Evolutionary conservation across 164 flowering plant species (phyloP), one percentile per base, ranked within the genome.

Genomic region (Chimonanthus salicifolius): DNA sequence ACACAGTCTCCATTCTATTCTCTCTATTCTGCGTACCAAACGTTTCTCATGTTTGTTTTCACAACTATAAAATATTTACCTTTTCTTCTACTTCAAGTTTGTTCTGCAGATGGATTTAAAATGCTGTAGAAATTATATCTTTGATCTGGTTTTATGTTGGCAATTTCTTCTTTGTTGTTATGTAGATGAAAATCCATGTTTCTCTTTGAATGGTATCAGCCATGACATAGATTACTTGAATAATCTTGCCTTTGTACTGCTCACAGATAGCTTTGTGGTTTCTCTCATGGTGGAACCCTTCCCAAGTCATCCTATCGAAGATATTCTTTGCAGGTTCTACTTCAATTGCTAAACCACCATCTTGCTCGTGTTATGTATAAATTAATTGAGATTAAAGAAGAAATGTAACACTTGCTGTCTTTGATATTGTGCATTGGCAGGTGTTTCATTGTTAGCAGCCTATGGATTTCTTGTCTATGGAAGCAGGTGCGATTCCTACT

Each of bases 401-500:
- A 2, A 63, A 49, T 13, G 6, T 33, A 43, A n/a, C 33, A 33
- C 33, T 33, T 33, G 1, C 33, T 33, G 58, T 62, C 65, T 77
- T 10, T 58, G 71, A 33, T 72, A 67, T 67, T 64, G 9, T 62
- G 49, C 79, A 18, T 69, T 72, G 18, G 82, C 92, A 92, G 98
- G 89, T 77, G 95, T 92, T 2, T 94, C 99, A 64, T 82, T 92
- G 77, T 88, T 91, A 84, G 97, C 97, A 45, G 97, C 97, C 71
- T 86, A 92, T 69, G 97, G 95, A 13, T 94, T 94, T 84, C 92
- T 94, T 83, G 85, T 94, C 21, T 94, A 91, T 72, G 99, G 99
- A 68, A 97, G 99, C 79, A 92, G 99, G 97, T 92, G 83, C 72
- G 64, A 4, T 58, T 49, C 58, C 13, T 47, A 49, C 72, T 47